Evolutionary conservation across 1,139 yeast species (phyloP).

Genomic region (Geotrichum siamense): DNA sequence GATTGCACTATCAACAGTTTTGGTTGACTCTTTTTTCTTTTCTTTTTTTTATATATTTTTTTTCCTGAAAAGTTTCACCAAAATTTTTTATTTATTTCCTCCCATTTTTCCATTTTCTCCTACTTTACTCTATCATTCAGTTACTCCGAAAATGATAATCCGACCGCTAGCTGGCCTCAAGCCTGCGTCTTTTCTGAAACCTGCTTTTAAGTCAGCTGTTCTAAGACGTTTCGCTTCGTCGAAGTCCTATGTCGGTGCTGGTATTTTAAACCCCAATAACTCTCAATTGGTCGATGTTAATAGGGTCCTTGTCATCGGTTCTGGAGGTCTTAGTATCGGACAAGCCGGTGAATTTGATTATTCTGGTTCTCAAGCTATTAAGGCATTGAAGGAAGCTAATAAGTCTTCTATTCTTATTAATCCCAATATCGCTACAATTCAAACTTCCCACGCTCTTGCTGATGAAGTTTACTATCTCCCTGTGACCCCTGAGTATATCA

Average conservation of each 20-base stretch:
- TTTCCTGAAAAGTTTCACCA: too few species aligned
- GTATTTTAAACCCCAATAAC: constrained; percentile 43
- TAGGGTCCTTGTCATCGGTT: constrained; percentile 88
- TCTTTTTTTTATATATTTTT: background rate
- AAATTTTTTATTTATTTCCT: background rate
- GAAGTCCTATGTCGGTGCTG: constrained; percentile 46
- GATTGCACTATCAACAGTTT: too few species aligned
- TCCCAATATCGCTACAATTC: constrained; percentile 98
- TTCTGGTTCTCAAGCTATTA: constrained; percentile 61
- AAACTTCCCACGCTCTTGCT: constrained; percentile 95
- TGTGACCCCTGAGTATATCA: constrained; percentile 92
- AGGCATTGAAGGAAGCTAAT: constrained; percentile 93
- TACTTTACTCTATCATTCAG: background rate
- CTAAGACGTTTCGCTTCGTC: constrained; percentile 7
- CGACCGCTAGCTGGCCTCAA: constrained; percentile 12
- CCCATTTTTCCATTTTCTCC: background rate
- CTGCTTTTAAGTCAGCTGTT: background rate
- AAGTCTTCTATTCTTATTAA: constrained; percentile 90
- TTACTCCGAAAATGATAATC: constrained; percentile 9
- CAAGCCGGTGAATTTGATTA: constrained; percentile 99
- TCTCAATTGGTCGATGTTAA: constrained; percentile 71
- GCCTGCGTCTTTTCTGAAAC: constrained; percentile 8
- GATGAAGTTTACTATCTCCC: constrained; percentile 97
- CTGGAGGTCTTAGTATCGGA: constrained; percentile 96
- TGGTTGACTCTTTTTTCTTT: constrained; percentile 1